Percentiles rank a stretch among this genome's conserved stretches.
Conservation (phyloP, 2,329 filamentous ascomycete genomes). For the Colletotrichum plurivorum region DNA sequence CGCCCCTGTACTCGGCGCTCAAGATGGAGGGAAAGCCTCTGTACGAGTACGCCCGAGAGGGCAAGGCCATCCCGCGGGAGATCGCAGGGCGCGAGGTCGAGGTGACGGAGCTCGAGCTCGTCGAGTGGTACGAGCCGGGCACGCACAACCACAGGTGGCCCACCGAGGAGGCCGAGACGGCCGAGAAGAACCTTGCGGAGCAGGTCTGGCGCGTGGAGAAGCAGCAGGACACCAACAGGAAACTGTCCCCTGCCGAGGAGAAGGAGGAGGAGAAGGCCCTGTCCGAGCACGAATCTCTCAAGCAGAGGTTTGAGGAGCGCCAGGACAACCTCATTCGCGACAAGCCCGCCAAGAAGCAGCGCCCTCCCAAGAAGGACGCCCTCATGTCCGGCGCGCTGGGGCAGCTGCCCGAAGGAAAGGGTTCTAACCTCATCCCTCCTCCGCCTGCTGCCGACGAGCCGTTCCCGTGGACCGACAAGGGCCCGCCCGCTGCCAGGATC, state of each 20-base stretch:
- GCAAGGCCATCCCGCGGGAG: constrained; percentile 86
- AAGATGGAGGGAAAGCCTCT: constrained; percentile 94
- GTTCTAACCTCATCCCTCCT: constrained; percentile 68
- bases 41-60: constrained; percentile 95
- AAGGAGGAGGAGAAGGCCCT: constrained; percentile 68
- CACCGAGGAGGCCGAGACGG: constrained; percentile 79
- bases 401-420: constrained; percentile 63
- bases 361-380: constrained; percentile 52
- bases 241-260: constrained; percentile 68
- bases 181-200: constrained; percentile 83
- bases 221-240: constrained; percentile 64
- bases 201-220: constrained; percentile 76
- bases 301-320: constrained; percentile 70
- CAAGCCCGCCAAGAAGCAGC: constrained; percentile 56
- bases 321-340: constrained; percentile 71
- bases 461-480: constrained; percentile 71
- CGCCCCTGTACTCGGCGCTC: constrained; percentile 92
- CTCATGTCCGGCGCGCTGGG: constrained; percentile 73
- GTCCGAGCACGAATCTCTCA: constrained; percentile 69
- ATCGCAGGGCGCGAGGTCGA: constrained; percentile 86
- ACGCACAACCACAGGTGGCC: constrained; percentile 86
- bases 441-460: constrained; percentile 62
- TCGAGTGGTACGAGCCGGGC: constrained; percentile 89
- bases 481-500: constrained; percentile 83
- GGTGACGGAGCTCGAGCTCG: constrained; percentile 81